A percentile compares a stretch with the other conserved stretches of the same genome.
Evolutionary conservation across 306 rosid species (phyloP).

Genomic region (Lotus japonicus): DNA sequence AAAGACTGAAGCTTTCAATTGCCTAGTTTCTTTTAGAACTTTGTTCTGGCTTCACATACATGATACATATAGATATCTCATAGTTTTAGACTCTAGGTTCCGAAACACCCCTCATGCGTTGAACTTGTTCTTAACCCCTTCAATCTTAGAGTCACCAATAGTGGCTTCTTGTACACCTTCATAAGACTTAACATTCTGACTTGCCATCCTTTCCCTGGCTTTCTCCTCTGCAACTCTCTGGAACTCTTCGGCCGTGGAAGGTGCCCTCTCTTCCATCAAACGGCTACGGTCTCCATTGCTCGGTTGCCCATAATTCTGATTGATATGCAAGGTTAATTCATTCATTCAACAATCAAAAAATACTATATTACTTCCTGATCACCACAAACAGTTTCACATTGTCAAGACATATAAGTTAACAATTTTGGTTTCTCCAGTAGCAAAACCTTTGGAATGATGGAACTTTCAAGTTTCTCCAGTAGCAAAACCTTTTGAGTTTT

Average conservation of each 20-base stretch:
- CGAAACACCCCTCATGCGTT: conserved; percentile 5
- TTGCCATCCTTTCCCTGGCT: conserved; percentile 1
- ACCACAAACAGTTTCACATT: neutral
- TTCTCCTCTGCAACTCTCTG: conserved; percentile 38
- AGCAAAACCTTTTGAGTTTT: neutral
- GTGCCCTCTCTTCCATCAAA: conserved; percentile 35
- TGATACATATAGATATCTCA: neutral
- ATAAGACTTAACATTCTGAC: neutral
- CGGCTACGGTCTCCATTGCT: conserved; percentile 18
- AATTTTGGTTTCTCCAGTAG: neutral
- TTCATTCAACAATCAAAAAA: neutral
- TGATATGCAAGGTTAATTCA: neutral
- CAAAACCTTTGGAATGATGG: neutral
- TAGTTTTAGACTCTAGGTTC: neutral
- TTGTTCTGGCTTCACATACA: no score
- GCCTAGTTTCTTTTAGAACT: neutral
- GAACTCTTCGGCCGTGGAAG: conserved; percentile 39
- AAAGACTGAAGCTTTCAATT: neutral
- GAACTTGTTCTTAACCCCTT: neutral
- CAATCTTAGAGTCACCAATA: conserved; percentile 10
- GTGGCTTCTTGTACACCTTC: conserved; percentile 2
- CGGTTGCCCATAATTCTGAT: conserved; percentile 24
- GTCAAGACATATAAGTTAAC: neutral
- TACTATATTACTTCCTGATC: neutral
- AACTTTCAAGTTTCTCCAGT: neutral